phyloP scores from a whole-genome alignment of 352 stramenopile species.

The Globisporangium takayamanum region DNA sequence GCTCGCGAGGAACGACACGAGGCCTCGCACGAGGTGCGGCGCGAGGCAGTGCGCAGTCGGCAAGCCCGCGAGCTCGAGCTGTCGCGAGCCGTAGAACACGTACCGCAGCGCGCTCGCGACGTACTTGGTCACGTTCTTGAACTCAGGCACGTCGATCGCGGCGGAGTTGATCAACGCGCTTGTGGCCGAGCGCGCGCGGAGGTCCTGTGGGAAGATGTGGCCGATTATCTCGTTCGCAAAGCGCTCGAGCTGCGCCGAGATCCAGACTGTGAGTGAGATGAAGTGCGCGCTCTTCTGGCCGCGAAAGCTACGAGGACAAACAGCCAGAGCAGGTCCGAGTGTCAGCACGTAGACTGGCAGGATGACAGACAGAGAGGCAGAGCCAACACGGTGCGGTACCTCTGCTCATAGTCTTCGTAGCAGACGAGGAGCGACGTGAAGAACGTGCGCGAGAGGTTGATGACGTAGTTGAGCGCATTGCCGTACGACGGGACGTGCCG shows the following conservation, averaged over 20 bases:
- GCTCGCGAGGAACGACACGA: constrained; percentile 51
- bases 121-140: constrained; percentile 71
- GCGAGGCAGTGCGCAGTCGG: constrained; percentile 70
- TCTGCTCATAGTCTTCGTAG: constrained; percentile 76
- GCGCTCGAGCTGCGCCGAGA: constrained; percentile 66
- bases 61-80: constrained; percentile 71
- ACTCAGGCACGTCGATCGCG: constrained; percentile 63
- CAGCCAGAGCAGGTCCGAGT: background rate
- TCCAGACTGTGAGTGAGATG: constrained; percentile 74
- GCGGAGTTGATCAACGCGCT: constrained; percentile 16
- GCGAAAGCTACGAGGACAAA: constrained; percentile 32
- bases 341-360: background rate
- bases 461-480: constrained; percentile 73
- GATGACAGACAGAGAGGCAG: background rate
- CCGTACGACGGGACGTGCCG: constrained; percentile 67
- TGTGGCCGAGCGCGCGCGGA: constrained; percentile 1
- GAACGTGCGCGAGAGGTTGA: constrained; percentile 77
- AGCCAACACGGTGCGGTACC: constrained; percentile 20
- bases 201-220: constrained; percentile 67
- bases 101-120: constrained; percentile 70
- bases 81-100: constrained; percentile 74
- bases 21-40: constrained; percentile 48
- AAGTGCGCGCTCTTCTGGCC: constrained; percentile 72
- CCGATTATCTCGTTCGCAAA: constrained; percentile 69
- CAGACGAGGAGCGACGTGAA: constrained; percentile 82